phyloP scores from a whole-genome alignment of 805 yeast genomes.

The Zygosaccharomyces lentus region DNA sequence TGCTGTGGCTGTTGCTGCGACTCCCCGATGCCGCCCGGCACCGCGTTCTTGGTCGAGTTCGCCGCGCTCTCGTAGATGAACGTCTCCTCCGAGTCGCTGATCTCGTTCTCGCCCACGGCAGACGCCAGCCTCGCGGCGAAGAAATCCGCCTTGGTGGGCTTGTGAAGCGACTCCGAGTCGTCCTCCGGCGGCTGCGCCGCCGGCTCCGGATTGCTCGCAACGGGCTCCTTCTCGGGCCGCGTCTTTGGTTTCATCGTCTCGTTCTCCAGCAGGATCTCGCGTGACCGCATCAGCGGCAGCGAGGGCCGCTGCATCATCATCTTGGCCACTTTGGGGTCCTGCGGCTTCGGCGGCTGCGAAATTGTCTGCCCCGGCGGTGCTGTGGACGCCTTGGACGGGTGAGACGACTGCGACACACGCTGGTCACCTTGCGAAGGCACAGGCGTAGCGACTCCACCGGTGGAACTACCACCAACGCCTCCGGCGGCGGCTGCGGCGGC shows the following conservation, averaged over 20 bases:
- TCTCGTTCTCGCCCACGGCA: slow-evolving; percentile 86
- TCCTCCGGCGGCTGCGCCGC: slow-evolving; percentile 7
- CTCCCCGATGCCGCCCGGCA: slow-evolving; percentile 22
- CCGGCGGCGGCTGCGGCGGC: background rate
- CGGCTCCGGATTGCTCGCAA: slow-evolving; percentile 5
- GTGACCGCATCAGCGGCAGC: slow-evolving; percentile 24
- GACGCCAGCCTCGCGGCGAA: slow-evolving; percentile 94
- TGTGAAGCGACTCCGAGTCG: slow-evolving; percentile 21
- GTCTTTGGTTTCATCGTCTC: slow-evolving; percentile 1
- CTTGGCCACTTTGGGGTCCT: background rate
- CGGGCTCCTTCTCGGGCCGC: slow-evolving; percentile 9
- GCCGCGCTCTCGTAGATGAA: slow-evolving; percentile 76
- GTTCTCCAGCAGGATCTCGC: slow-evolving; percentile 25
- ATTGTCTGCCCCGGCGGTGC: slow-evolving; percentile 10
- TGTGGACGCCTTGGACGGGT: slow-evolving; percentile 10
- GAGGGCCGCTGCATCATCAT: slow-evolving; percentile 24
- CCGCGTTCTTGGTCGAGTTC: slow-evolving; percentile 29
- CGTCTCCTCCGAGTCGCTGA: slow-evolving; percentile 88
- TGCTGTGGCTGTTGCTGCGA: slow-evolving; percentile 10
- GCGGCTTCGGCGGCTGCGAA: slow-evolving; percentile 4
- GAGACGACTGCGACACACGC: slow-evolving; percentile 7
- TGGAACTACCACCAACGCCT: background rate
- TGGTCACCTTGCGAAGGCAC: slow-evolving; percentile 1
- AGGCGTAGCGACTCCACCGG: background rate
- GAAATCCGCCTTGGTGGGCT: slow-evolving; percentile 72